Evolutionary conservation across 2,329 filamentous ascomycete genomes (phyloP), one percentile per base, ranked within the genome.

Genomic region (Colletotrichum spinosum): DNA sequence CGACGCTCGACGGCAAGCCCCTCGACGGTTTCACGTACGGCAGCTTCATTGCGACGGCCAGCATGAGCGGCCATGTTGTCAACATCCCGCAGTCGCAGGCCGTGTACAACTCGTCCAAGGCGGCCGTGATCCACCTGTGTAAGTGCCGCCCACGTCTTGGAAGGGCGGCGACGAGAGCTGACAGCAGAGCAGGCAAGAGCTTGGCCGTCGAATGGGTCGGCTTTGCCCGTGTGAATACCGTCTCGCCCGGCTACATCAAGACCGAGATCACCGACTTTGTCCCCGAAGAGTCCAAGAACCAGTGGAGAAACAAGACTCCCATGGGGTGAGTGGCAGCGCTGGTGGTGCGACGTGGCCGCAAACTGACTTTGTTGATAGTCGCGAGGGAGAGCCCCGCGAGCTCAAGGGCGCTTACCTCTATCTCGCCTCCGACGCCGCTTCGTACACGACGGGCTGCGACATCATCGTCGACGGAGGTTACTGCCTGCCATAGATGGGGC

Each of bases 331-430:
- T 79, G 62, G 52, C 15, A 55, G 33, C 3, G 41, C 39, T 9
- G 42, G 25, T 25, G 38, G 15, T 53, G 10, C 25, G 37, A 11
- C 13, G 25, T 63, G 9, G 11, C 4, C 12, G n/a, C 62, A 12
- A 25, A 49, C 68, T 73, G 60, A 71, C 59, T n/a, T 48, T 34
- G 10, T 3, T 2, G 53, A 54, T 44, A 86, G 88, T 52, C 86
- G 93, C 69, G 90, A 94, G 74, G 93, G 90, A 9, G 83, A 89
- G 69, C 81, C 87, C 3, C 86, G 88, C 66, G 93, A 97, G 81
- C 83, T 97, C 71, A 94, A 95, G 81, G 93, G 92, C 17, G 90
- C 90, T 15, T 97, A 92, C 76, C 79, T 97, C 52, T 96, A 94
- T 78, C 82, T 97, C 61, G 91, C 92, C 15, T 92, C 90, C 12